Conservation (phyloP, 2,329 filamentous ascomycete species). For the Grosmannia penicillata region DNA sequence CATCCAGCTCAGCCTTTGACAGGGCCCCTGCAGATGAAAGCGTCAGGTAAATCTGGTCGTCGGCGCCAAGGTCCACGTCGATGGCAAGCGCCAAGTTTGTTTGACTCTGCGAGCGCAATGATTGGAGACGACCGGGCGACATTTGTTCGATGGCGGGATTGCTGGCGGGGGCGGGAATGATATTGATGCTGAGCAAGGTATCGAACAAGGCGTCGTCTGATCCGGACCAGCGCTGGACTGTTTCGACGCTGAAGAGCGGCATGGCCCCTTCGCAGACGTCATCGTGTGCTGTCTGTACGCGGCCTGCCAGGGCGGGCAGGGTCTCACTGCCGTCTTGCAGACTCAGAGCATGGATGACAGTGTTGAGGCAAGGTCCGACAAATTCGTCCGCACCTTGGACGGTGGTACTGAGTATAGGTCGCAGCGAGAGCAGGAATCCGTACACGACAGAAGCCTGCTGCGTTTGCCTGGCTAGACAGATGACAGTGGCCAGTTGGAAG, state of each 20-base stretch:
- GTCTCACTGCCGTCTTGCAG: constrained; percentile 3
- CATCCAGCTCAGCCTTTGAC: constrained; percentile 1
- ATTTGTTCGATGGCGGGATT: background rate
- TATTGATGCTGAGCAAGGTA: constrained; percentile 12
- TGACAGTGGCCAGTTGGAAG: constrained; percentile 1
- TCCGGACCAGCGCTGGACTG: constrained; percentile 12
- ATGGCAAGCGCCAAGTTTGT: constrained; percentile 11
- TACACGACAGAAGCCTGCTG: background rate
- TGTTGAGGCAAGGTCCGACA: constrained; percentile 13
- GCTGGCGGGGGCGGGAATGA: no score
- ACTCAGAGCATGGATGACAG: constrained; percentile 8
- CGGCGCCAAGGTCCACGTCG: constrained; percentile 11
- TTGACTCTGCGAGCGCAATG: constrained; percentile 9
- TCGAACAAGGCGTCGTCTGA: constrained; percentile 12
- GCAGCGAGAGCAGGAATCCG: constrained; percentile 1
- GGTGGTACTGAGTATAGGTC: background rate
- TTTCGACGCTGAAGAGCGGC: constrained; percentile 11
- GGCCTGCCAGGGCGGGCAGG: constrained; percentile 4
- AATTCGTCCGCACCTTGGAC: constrained; percentile 3
- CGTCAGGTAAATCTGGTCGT: constrained; percentile 9
- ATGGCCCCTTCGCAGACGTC: constrained; percentile 10
- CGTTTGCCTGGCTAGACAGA: background rate
- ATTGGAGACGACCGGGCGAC: background rate
- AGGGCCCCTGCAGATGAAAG: constrained; percentile 1
- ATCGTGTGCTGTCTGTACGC: constrained; percentile 8